These are phyloP conservation scores for Suillus fuscotomentosus DNA, from an alignment of 768 basidiomycete species.

Conservation along the genomic window DNA sequence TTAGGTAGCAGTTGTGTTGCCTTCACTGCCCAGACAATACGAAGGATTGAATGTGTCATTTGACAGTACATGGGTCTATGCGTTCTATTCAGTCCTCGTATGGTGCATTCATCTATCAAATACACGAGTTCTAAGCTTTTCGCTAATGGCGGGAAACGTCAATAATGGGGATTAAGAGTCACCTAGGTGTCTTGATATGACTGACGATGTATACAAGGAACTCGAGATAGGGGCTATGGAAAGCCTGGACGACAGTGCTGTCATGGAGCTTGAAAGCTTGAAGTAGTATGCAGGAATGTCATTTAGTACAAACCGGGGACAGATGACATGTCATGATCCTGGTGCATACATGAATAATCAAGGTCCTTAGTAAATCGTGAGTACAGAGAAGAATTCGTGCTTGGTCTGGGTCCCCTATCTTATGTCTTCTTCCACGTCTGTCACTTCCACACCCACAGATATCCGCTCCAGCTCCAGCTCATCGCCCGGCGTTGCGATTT, in stretches of 20 bases:
- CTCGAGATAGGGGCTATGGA: too few species aligned
- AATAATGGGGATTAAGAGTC: too few species aligned
- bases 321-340: too few species aligned
- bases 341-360: too few species aligned
- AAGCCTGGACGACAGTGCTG: too few species aligned
- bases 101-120: conserved; percentile 33
- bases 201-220: too few species aligned
- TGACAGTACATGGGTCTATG: neutral
- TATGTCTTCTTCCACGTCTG: neutral
- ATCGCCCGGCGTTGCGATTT: neutral
- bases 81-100: neutral
- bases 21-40: neutral
- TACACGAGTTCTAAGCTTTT: conserved; percentile 16
- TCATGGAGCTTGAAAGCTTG: too few species aligned
- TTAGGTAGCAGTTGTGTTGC: neutral
- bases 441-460: neutral
- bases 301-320: too few species aligned
- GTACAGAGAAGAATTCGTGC: neutral
- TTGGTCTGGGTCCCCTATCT: neutral
- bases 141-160: too few species aligned
- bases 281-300: too few species aligned
- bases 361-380: neutral
- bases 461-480: neutral
- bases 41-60: neutral
- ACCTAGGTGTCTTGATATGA: too few species aligned